phyloP scores from a whole-genome alignment of 2,329 filamentous ascomycete species.

The Penicillium sp. region DNA sequence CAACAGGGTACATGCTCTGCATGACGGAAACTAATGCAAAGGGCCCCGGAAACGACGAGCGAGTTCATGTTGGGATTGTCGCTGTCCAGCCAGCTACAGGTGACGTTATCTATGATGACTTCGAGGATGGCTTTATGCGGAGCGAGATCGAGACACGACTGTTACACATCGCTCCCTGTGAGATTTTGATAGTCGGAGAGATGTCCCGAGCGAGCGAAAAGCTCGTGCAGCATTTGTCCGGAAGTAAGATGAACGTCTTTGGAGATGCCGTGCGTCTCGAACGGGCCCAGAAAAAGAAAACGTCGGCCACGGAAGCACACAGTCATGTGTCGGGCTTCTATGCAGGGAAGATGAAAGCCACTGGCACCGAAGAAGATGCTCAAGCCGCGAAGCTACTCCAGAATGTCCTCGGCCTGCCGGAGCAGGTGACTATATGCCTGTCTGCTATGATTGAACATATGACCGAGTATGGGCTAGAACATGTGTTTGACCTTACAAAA shows the following conservation, averaged over 20 bases:
- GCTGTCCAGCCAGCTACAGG: slow-evolving; percentile 95
- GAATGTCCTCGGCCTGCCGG: slow-evolving; percentile 79
- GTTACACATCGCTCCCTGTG: slow-evolving; percentile 91
- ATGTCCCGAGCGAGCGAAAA: slow-evolving; percentile 91
- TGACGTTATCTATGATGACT: slow-evolving; percentile 92
- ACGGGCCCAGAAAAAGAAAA: slow-evolving; percentile 70
- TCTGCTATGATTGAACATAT: slow-evolving; percentile 96
- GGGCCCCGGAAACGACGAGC: slow-evolving; percentile 82
- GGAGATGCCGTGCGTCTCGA: slow-evolving; percentile 88
- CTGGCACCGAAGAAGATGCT: slow-evolving; percentile 53
- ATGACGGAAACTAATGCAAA: slow-evolving; percentile 83
- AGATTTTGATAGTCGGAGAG: slow-evolving; percentile 88
- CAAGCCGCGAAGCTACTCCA: slow-evolving; percentile 69
- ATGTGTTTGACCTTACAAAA: slow-evolving; percentile 93
- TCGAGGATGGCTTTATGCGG: slow-evolving; percentile 97
- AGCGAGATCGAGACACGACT: slow-evolving; percentile 94
- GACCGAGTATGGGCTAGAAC: slow-evolving; percentile 86
- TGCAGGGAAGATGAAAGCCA: slow-evolving; percentile 73
- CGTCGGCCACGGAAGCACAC: slow-evolving; percentile 77
- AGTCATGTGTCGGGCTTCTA: slow-evolving; percentile 93
- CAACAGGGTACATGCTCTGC: slow-evolving; percentile 86
- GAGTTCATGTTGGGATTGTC: slow-evolving; percentile 84
- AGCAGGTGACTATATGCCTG: slow-evolving; percentile 84
- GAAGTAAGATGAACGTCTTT: slow-evolving; percentile 86
- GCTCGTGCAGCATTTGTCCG: slow-evolving; percentile 82